Evolutionary conservation across 129 eudicot species (phyloP).

Genomic region (Daucus carota): DNA sequence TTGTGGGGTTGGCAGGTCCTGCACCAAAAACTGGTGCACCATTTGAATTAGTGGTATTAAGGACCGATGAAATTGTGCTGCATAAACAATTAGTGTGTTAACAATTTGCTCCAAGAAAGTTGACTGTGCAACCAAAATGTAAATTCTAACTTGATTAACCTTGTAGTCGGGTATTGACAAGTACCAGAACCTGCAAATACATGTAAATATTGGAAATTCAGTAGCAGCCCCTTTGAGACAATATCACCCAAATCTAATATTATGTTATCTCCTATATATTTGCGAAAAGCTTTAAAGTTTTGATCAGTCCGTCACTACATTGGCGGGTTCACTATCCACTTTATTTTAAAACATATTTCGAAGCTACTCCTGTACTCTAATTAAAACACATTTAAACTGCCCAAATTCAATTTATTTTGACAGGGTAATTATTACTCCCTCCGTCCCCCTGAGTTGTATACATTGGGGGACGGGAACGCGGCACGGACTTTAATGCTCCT

Average conservation of each 20-base stretch:
- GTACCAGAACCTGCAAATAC: slow-evolving; percentile 52
- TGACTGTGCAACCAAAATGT: neutral
- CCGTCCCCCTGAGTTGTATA: too few species aligned
- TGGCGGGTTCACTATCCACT: too few species aligned
- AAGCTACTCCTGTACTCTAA: too few species aligned
- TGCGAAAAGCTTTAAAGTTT: too few species aligned
- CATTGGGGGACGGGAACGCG: too few species aligned
- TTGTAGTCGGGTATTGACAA: slow-evolving; percentile 73
- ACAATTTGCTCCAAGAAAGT: neutral
- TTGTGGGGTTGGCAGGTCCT: slow-evolving; percentile 53
- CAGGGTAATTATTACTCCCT: too few species aligned
- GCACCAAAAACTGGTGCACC: slow-evolving; percentile 83
- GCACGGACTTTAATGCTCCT: too few species aligned
- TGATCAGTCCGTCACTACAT: too few species aligned
- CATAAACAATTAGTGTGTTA: slow-evolving; percentile 11
- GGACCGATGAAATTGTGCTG: slow-evolving; percentile 82
- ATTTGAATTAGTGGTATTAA: slow-evolving; percentile 69
- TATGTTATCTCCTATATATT: neutral
- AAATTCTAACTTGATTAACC: slow-evolving; percentile 25
- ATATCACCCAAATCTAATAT: neutral
- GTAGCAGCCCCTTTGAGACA: neutral
- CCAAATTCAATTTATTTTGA: too few species aligned
- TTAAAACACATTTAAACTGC: too few species aligned
- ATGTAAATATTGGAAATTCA: neutral
- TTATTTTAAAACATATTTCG: too few species aligned